phyloP scores from a whole-genome alignment of 176 grass and related monocot species.

The Eleusine coracana region DNA sequence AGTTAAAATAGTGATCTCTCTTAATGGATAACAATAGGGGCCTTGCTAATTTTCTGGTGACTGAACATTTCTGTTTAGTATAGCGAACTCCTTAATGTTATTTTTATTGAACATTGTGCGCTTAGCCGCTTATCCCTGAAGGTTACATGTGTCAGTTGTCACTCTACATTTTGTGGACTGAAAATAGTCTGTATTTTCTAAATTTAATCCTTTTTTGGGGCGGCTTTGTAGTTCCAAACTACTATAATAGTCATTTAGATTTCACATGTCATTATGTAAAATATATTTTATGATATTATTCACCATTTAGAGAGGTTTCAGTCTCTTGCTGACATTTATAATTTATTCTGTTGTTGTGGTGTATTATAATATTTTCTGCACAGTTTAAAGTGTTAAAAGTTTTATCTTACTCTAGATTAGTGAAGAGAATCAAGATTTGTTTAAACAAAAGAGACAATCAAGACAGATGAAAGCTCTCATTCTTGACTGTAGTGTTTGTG shows the following conservation, averaged over 20 bases:
- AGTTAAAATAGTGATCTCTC: neutral
- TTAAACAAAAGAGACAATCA: neutral
- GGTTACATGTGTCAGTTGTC: neutral
- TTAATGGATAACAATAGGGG: neutral
- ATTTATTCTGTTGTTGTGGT: neutral
- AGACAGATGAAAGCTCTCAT: neutral
- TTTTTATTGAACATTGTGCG: neutral
- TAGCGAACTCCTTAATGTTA: neutral
- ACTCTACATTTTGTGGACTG: neutral
- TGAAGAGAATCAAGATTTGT: neutral
- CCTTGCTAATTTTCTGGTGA: too few species aligned
- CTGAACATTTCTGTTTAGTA: neutral
- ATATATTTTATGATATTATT: neutral
- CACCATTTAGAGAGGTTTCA: neutral
- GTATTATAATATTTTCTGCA: neutral
- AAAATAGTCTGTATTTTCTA: neutral
- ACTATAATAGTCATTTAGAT: neutral
- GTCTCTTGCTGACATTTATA: neutral
- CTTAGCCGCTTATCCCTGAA: neutral
- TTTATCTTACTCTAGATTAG: neutral
- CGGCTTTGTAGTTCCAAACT: neutral
- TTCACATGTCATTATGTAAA: neutral
- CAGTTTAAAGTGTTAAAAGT: neutral
- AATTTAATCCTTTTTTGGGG: neutral
- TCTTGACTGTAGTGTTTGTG: constrained; percentile 3